Evolutionary conservation across 495 filamentous ascomycete genomes (phyloP).

Genomic region (Aspergillus sclerotioniger): DNA sequence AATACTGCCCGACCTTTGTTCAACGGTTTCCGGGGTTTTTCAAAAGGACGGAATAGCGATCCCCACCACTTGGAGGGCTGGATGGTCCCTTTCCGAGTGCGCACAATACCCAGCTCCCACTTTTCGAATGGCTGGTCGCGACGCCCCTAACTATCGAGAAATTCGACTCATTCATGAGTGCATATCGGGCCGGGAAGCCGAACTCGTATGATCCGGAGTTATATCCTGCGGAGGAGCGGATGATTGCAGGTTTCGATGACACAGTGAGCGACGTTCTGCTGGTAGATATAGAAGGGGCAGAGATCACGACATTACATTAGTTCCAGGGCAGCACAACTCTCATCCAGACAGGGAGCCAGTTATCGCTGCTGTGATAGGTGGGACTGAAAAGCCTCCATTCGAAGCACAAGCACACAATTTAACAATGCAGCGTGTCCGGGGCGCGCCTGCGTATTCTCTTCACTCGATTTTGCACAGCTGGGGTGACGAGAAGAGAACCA

Average conservation of each 20-base stretch:
- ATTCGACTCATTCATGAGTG: constrained; percentile 39
- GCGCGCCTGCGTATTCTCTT: constrained; percentile 36
- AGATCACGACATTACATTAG: constrained; percentile 48
- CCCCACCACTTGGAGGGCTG: constrained; percentile 20
- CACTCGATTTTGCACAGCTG: constrained; percentile 52
- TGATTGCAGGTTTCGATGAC: constrained; percentile 17
- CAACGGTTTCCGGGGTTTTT: constrained; percentile 31
- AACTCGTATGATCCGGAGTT: constrained; percentile 48
- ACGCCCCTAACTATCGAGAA: constrained; percentile 19
- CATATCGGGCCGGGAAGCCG: constrained; percentile 42
- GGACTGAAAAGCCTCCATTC: constrained; percentile 13
- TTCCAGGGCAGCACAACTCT: constrained; percentile 30
- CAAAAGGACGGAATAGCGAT: constrained; percentile 24
- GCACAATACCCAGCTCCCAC: constrained; percentile 24
- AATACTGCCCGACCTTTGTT: constrained; percentile 26
- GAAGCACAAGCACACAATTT: constrained; percentile 34
- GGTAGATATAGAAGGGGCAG: constrained; percentile 55
- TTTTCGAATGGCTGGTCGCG: constrained; percentile 28
- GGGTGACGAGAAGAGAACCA: constrained; percentile 42
- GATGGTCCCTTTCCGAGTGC: constrained; percentile 33
- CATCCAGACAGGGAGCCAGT: constrained; percentile 38
- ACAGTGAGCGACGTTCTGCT: constrained; percentile 36
- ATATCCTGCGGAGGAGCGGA: constrained; percentile 43
- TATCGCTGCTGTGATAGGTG: constrained; percentile 30
- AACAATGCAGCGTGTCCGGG: constrained; percentile 47